Percentiles rank a stretch among this genome's conserved stretches.
phyloP scores from a whole-genome alignment of 192 early-diverging fungal species.

The Podila epicladia region DNA sequence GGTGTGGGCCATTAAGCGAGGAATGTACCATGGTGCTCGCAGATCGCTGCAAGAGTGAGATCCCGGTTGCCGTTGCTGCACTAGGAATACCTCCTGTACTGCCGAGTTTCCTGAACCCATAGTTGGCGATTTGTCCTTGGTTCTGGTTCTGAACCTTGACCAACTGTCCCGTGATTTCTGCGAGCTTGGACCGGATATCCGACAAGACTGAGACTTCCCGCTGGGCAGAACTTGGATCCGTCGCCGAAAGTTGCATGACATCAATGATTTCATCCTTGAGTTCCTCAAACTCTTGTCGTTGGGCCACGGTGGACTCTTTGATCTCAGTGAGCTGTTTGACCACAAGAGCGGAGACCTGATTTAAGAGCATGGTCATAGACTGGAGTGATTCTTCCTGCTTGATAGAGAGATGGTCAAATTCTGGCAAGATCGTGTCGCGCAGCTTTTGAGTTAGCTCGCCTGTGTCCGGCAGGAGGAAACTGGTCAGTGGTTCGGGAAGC shows the following conservation, averaged over 20 bases:
- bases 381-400: conserved; percentile 46
- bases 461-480: conserved; percentile 9
- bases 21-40: conserved; percentile 36
- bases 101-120: neutral
- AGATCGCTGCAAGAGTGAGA: conserved; percentile 37
- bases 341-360: conserved; percentile 48
- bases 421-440: conserved; percentile 39
- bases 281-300: conserved; percentile 47
- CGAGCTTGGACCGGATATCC: conserved; percentile 41
- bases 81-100: neutral
- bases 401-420: conserved; percentile 40
- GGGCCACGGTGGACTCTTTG: conserved; percentile 36
- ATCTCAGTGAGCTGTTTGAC: conserved; percentile 31
- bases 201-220: conserved; percentile 37
- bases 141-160: conserved; percentile 21
- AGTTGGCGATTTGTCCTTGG: neutral
- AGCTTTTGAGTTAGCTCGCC: conserved; percentile 27
- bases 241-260: conserved; percentile 47
- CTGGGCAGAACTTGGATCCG: conserved; percentile 38
- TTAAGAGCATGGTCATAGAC: conserved; percentile 51
- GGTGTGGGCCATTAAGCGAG: conserved; percentile 3
- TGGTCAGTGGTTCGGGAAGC: conserved; percentile 22
- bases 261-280: conserved; percentile 52
- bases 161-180: conserved; percentile 34
- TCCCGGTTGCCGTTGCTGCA: conserved; percentile 32